A percentile compares a stretch with the other conserved stretches of the same genome.
phyloP scores from a whole-genome alignment of 371 early-diverging fungal genomes.

The Mortierella sp. region DNA sequence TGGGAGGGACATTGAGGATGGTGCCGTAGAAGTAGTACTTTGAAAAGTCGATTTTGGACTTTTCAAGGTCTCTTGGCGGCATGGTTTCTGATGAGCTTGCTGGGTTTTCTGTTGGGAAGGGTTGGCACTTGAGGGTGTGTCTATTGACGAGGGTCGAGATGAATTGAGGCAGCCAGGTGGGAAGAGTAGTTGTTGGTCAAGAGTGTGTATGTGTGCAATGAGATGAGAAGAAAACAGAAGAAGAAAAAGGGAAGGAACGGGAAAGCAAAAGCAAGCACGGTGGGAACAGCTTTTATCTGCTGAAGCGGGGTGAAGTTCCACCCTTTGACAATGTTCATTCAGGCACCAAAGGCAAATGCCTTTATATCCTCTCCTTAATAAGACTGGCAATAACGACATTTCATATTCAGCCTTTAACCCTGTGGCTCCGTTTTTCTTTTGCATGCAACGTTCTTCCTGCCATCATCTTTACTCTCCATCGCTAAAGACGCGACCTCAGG shows the following conservation, averaged over 20 bases:
- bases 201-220: background rate
- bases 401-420: background rate
- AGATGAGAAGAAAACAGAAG: background rate
- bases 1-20: constrained; percentile 54
- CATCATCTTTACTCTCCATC: constrained; percentile 1
- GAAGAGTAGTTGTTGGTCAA: background rate
- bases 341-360: background rate
- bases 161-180: background rate
- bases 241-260: background rate
- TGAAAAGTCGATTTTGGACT: constrained; percentile 49
- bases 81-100: constrained; percentile 14
- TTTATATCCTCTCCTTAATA: background rate
- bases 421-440: background rate
- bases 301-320: background rate
- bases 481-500: background rate
- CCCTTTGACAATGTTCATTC: background rate
- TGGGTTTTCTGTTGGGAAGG: background rate
- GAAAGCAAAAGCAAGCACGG: background rate
- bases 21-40: constrained; percentile 56
- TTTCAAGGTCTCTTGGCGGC: constrained; percentile 40
- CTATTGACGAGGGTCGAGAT: background rate
- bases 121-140: background rate
- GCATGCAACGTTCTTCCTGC: background rate
- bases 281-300: background rate
- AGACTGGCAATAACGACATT: background rate